A percentile compares a stretch with the other conserved stretches of the same genome.
These are phyloP conservation scores for Daldinia childiae DNA, from an alignment of 495 filamentous ascomycete genomes.

Conservation along the genomic window DNA sequence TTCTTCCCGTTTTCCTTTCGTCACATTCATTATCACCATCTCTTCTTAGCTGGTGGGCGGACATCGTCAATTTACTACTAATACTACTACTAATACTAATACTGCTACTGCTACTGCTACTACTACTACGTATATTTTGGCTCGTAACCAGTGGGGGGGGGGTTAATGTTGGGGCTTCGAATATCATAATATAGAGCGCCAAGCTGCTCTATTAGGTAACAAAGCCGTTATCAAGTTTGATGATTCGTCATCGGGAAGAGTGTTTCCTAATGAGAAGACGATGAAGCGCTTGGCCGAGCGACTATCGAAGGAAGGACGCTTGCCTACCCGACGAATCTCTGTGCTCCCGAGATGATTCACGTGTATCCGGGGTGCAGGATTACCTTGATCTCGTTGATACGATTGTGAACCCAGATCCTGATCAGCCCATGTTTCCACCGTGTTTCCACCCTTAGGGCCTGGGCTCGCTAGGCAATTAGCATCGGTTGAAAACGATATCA, in stretches of 20 bases:
- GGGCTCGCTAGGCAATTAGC: constrained; percentile 28
- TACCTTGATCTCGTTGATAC: constrained; percentile 22
- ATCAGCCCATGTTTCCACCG: constrained; percentile 35
- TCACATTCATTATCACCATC: constrained; percentile 36
- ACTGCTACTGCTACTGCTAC: not conserved
- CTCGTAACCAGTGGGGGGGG: not conserved
- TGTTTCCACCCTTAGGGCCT: constrained; percentile 31
- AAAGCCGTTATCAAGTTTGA: constrained; percentile 32
- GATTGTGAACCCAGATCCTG: constrained; percentile 40
- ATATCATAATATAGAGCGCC: constrained; percentile 2
- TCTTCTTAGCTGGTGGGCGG: constrained; percentile 17
- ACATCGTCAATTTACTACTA: not conserved
- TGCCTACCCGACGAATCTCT: constrained; percentile 31
- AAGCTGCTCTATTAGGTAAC: constrained; percentile 41
- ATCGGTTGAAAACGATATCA: constrained; percentile 21
- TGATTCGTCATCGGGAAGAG: constrained; percentile 28
- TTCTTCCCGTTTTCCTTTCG: constrained; percentile 28
- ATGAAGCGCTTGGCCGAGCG: constrained; percentile 28
- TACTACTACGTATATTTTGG: not conserved
- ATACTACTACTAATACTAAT: not conserved
- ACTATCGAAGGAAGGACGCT: constrained; percentile 27
- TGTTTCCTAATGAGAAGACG: constrained; percentile 15
- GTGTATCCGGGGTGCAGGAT: constrained; percentile 42
- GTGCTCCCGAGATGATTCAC: constrained; percentile 31
- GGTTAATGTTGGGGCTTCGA: not conserved